Percentiles rank a stretch among this genome's conserved stretches.
phyloP scores from a whole-genome alignment of 2,329 filamentous ascomycete genomes.

The Cryphonectria nitschkei region DNA sequence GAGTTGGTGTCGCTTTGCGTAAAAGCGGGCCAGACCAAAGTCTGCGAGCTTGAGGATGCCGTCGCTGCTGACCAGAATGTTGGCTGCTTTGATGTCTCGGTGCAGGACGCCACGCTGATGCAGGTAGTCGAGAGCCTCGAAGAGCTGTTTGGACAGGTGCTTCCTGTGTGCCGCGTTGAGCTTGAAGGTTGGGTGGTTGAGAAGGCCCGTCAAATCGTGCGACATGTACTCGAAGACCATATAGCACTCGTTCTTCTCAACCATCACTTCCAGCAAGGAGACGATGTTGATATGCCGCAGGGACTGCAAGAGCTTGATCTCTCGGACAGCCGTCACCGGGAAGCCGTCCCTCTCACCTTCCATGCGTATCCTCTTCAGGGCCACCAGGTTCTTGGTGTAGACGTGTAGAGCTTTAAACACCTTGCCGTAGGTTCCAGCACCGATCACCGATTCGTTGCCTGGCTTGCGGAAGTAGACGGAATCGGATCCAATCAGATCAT shows the following conservation, averaged over 20 bases:
- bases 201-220: slow-evolving; percentile 90
- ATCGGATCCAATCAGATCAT: slow-evolving; percentile 76
- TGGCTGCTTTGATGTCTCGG: slow-evolving; percentile 97
- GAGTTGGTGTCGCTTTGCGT: slow-evolving; percentile 85
- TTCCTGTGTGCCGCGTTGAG: slow-evolving; percentile 88
- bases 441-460: slow-evolving; percentile 95
- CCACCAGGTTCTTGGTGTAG: slow-evolving; percentile 83
- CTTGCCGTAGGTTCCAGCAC: slow-evolving; percentile 93
- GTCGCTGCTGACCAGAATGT: slow-evolving; percentile 89
- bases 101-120: slow-evolving; percentile 93
- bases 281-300: slow-evolving; percentile 83
- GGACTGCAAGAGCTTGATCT: slow-evolving; percentile 90
- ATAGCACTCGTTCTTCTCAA: slow-evolving; percentile 97
- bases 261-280: slow-evolving; percentile 89
- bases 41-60: slow-evolving; percentile 92
- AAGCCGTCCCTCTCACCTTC: slow-evolving; percentile 90
- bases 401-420: slow-evolving; percentile 93
- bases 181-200: slow-evolving; percentile 92
- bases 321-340: slow-evolving; percentile 85
- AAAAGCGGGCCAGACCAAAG: slow-evolving; percentile 95
- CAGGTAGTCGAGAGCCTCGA: slow-evolving; percentile 91
- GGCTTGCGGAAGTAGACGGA: slow-evolving; percentile 95
- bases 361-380: slow-evolving; percentile 91
- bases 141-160: slow-evolving; percentile 88
- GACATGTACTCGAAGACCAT: slow-evolving; percentile 99